Evolutionary conservation across 768 basidiomycete genomes (phyloP).

Genomic region (Mycena filopes): DNA sequence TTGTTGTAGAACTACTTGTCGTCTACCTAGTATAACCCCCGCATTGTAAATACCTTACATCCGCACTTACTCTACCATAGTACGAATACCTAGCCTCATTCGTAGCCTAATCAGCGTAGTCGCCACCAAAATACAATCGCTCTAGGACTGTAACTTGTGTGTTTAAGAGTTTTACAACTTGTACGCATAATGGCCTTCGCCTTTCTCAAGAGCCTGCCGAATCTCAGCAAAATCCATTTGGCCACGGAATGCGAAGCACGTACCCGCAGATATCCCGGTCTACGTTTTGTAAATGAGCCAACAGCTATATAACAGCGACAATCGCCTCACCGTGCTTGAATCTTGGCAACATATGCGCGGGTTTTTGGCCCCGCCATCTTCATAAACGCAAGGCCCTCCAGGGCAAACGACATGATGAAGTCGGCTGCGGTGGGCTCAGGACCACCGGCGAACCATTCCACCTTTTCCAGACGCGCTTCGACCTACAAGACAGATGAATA

Average conservation of each 20-base stretch:
- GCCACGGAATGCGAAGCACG: background rate
- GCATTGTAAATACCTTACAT: conserved; percentile 31
- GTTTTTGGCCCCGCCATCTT: conserved; percentile 45
- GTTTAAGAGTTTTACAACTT: conserved; percentile 13
- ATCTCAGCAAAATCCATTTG: background rate
- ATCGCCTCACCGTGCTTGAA: conserved; percentile 46
- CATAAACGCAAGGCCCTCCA: conserved; percentile 41
- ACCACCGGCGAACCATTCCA: conserved; percentile 49
- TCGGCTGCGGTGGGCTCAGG: conserved; percentile 54
- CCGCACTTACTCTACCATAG: conserved; percentile 25
- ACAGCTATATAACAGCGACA: background rate
- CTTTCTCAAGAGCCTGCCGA: conserved; percentile 16
- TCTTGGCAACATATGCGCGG: conserved; percentile 48
- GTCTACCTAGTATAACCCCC: conserved; percentile 21
- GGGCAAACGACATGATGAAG: conserved; percentile 55
- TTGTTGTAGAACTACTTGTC: conserved; percentile 27
- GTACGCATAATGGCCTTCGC: conserved; percentile 19
- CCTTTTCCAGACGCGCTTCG: conserved; percentile 46
- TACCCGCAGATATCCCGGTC: conserved; percentile 17
- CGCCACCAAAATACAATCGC: conserved; percentile 17
- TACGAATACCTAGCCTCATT: conserved; percentile 16
- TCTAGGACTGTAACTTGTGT: background rate
- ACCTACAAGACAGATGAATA: conserved; percentile 39
- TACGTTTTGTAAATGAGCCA: background rate
- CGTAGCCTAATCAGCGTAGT: conserved; percentile 19